Percentiles rank a stretch among this genome's conserved stretches.
phyloP scores from a whole-genome alignment of 2,329 filamentous ascomycete species.

The Arthrobotrys musiformis region DNA sequence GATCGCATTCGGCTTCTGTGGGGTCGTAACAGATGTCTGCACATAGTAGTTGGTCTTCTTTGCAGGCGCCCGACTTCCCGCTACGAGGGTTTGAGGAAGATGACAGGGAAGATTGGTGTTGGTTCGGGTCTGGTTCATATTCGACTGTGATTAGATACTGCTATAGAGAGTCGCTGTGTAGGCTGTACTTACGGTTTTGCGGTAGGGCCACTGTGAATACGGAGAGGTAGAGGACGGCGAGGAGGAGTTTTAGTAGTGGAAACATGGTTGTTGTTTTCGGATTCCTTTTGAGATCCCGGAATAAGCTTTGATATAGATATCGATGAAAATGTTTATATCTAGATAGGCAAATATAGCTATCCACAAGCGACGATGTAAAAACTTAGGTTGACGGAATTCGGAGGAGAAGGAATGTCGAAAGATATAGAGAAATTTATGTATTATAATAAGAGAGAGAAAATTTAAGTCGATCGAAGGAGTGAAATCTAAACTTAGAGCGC shows the following conservation, averaged over 20 bases:
- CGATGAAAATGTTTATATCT: too few relatives aligned
- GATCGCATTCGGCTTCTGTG: constrained; percentile 43
- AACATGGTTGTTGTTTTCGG: neutral
- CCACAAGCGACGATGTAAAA: too few relatives aligned
- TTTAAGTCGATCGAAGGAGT: too few relatives aligned
- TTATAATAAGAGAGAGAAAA: too few relatives aligned
- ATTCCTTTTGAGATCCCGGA: too few relatives aligned
- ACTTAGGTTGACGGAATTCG: too few relatives aligned
- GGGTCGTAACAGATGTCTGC: constrained; percentile 42
- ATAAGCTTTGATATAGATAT: too few relatives aligned
- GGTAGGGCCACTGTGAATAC: constrained; percentile 13
- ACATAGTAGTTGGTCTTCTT: constrained; percentile 4
- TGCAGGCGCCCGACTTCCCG: neutral
- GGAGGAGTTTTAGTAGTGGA: neutral
- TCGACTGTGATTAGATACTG: too few relatives aligned
- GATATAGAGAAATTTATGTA: too few relatives aligned
- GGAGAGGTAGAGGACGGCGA: constrained; percentile 24
- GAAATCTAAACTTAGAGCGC: neutral
- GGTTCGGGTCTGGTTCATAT: too few relatives aligned
- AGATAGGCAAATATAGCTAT: too few relatives aligned
- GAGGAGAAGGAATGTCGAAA: too few relatives aligned
- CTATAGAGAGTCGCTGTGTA: neutral
- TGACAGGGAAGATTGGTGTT: neutral
- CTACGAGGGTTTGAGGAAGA: neutral
- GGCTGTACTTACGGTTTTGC: neutral